phyloP scores from a whole-genome alignment of 805 yeast genomes.

The Sungouiella blattae region DNA sequence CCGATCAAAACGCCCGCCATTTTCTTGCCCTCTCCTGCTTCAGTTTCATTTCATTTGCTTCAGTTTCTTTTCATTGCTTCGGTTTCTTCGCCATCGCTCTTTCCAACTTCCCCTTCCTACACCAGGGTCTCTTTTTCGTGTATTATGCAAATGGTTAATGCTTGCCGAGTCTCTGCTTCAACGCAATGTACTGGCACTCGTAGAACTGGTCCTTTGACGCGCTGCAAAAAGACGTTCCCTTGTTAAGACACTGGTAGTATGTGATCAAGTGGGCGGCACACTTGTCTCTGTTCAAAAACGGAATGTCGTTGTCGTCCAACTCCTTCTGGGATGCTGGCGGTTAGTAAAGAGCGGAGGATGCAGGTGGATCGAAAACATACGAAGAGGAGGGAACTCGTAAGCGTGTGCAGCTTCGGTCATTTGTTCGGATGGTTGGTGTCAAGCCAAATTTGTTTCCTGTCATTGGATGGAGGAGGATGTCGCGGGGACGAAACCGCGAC shows the following conservation, averaged over 20 bases:
- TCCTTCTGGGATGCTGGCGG: slow-evolving; percentile 24
- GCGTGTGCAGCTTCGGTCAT: slow-evolving; percentile 15
- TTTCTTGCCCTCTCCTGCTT: too few species aligned
- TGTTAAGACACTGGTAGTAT: slow-evolving; percentile 42
- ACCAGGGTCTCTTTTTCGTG: background rate
- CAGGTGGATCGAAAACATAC: slow-evolving; percentile 24
- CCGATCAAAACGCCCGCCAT: too few species aligned
- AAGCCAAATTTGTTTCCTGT: slow-evolving; percentile 1
- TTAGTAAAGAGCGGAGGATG: slow-evolving; percentile 4
- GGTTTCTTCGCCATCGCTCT: too few species aligned
- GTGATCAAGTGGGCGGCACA: slow-evolving; percentile 42
- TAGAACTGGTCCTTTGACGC: slow-evolving; percentile 40
- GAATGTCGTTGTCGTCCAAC: slow-evolving; percentile 39
- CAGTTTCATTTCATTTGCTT: too few species aligned
- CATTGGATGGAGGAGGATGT: slow-evolving; percentile 9
- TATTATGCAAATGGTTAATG: slow-evolving; percentile 9
- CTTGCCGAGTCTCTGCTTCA: slow-evolving; percentile 39
- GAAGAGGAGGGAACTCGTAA: slow-evolving; percentile 38
- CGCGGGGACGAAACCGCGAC: too few species aligned
- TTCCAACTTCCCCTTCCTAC: background rate
- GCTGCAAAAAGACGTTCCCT: slow-evolving; percentile 40
- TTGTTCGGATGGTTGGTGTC: background rate
- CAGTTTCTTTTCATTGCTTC: too few species aligned
- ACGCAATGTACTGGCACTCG: slow-evolving; percentile 41
- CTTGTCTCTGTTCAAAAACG: slow-evolving; percentile 42